Evolutionary conservation across 2,329 filamentous ascomycete genomes (phyloP).

Genomic region (Hypoxylon sp.): DNA sequence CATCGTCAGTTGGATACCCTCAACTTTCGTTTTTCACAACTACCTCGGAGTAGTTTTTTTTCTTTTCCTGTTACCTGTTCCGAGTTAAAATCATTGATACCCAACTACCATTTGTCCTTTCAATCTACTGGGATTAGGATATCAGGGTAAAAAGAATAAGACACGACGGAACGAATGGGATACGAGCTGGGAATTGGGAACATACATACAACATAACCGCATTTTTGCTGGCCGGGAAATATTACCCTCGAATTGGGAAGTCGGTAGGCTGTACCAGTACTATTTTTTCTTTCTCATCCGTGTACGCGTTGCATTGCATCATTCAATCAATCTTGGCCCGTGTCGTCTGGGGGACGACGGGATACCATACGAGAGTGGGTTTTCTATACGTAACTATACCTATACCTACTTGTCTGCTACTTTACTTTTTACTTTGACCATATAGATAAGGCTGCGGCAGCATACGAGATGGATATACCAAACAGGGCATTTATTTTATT

Average conservation of each 20-base stretch:
- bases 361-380: constrained; percentile 29
- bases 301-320: constrained; percentile 42
- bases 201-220: constrained; percentile 39
- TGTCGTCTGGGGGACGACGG: constrained; percentile 16
- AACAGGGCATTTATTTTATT: constrained; percentile 25
- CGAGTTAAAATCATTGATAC: constrained; percentile 39
- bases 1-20: constrained; percentile 40
- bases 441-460: constrained; percentile 37
- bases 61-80: constrained; percentile 34
- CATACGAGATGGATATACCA: constrained; percentile 45
- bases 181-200: constrained; percentile 33
- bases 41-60: constrained; percentile 18
- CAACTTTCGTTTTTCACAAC: constrained; percentile 30
- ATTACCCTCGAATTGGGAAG: constrained; percentile 31
- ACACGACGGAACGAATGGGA: constrained; percentile 31
- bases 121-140: constrained; percentile 37
- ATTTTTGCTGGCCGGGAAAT: constrained; percentile 38
- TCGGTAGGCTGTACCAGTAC: constrained; percentile 42
- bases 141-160: constrained; percentile 42
- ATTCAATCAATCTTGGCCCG: constrained; percentile 20
- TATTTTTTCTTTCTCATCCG: constrained; percentile 29
- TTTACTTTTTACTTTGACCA: constrained; percentile 28
- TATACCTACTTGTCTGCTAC: constrained; percentile 4
- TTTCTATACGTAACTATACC: constrained; percentile 17
- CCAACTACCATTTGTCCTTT: constrained; percentile 36